A percentile compares a stretch with the other conserved stretches of the same genome.
Conservation (phyloP, 169 alveolate genomes). For the Plasmodium gallinaceum region DNA sequence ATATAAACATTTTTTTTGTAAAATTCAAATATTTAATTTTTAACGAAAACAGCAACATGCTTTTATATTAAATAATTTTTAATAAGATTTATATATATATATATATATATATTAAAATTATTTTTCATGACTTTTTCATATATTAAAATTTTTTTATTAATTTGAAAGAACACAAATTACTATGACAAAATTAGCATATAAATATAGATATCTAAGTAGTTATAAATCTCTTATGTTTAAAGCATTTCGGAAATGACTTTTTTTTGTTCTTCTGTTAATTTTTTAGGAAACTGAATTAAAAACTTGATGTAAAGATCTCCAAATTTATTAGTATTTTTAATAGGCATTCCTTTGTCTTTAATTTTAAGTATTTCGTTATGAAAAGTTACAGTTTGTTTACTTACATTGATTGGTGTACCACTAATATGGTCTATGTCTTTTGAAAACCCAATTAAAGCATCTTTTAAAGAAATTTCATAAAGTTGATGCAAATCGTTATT, state of each 20-base stretch:
- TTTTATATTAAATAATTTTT: background rate
- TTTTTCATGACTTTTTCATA: background rate
- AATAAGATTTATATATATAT: background rate
- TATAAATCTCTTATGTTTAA: background rate
- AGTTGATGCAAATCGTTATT: constrained; percentile 86
- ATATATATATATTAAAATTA: background rate
- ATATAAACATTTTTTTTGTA: background rate
- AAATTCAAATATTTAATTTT: constrained; percentile 10
- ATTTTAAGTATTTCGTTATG: constrained; percentile 84
- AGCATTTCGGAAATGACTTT: constrained; percentile 80
- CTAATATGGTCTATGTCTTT: constrained; percentile 85
- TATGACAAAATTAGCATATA: background rate
- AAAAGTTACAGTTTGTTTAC: constrained; percentile 85
- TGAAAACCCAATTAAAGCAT: constrained; percentile 87
- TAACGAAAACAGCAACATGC: constrained; percentile 8
- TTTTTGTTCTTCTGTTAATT: constrained; percentile 81
- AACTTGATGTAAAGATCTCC: constrained; percentile 87
- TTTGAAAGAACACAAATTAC: background rate
- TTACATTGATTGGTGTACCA: constrained; percentile 79
- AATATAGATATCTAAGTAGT: background rate
- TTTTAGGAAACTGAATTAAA: constrained; percentile 84
- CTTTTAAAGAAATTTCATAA: constrained; percentile 85
- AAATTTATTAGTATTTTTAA: constrained; percentile 76
- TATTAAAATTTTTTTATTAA: too few relatives aligned
- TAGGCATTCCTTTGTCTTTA: constrained; percentile 87